Conservation (phyloP, 1,284 basidiomycete genomes). For the Tilletia caries region DNA sequence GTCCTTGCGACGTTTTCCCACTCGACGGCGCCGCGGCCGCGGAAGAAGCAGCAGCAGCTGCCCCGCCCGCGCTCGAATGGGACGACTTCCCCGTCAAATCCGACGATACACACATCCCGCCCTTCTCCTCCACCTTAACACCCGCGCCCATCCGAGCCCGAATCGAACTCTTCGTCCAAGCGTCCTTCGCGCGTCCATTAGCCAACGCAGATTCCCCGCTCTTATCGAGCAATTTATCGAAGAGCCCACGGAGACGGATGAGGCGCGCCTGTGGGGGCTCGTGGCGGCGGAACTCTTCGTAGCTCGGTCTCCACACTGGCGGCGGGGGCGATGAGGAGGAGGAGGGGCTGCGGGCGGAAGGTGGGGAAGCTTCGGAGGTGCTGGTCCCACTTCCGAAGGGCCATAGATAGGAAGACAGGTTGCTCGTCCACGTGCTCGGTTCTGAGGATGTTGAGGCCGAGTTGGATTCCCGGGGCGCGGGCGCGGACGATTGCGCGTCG, state of each 20-base stretch:
- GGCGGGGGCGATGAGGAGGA: not conserved
- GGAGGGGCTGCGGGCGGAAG: not conserved
- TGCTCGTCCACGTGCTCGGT: no score
- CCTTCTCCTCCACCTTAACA: not conserved
- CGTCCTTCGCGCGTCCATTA: slow-evolving; percentile 48
- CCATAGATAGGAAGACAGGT: not conserved
- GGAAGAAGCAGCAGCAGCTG: slow-evolving; percentile 18
- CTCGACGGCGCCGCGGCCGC: not conserved
- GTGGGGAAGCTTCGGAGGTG: not conserved
- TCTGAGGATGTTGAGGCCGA: not conserved
- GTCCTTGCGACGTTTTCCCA: not conserved
- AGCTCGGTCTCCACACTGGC: slow-evolving; percentile 26
- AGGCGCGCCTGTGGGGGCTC: slow-evolving; percentile 52
- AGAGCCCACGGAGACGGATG: slow-evolving; percentile 49
- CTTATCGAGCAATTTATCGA: slow-evolving; percentile 47
- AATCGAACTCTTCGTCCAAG: slow-evolving; percentile 48
- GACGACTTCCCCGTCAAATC: no score
- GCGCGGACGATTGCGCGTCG: not conserved
- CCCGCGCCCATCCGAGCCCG: slow-evolving; percentile 29
- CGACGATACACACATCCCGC: no score
- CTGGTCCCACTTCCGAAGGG: not conserved
- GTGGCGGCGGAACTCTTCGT: slow-evolving; percentile 46
- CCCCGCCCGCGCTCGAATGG: no score
- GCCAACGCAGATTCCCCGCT: slow-evolving; percentile 47
- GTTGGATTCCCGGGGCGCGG: not conserved